Base-by-base conservation (phyloP, 2,329 filamentous ascomycete species). In the Claviceps quebecensis region DNA sequence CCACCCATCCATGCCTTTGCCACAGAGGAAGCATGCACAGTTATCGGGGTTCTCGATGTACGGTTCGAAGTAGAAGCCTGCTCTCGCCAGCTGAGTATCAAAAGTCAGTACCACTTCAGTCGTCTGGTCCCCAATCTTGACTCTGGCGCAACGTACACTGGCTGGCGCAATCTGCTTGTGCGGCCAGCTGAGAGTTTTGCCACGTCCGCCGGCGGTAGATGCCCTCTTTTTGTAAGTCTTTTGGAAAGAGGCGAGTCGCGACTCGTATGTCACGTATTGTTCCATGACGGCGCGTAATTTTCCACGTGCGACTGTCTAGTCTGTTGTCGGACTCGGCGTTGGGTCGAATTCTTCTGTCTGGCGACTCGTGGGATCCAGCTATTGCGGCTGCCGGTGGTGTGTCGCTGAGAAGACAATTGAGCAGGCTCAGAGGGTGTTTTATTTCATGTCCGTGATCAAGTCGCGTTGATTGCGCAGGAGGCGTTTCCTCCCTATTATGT, bases 31-130 rank as follows among this genome's bases (percentile, higher is more conserved):
- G 66, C 93, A 98, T 58, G 81, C 78, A 47, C 87, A 87, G 66
- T 97, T 97, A 66, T 98, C 93, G 39, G 83, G 83, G 61, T 82
- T 86, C 46, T 80, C 76, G 49, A 79, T 74, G 14, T 78, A 80
- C 2, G 93, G 91, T 54, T 83, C 79, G 69, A 87, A 97, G 69
- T 84, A 93, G 70, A 98, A 95, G 39, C 93, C 93, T 52, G 93
- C 91, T 62, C 80, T 81, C 4, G 93, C 91, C 60, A 98, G 83
- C 86, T 95, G 63, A 45, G 47, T 47, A 43, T 29, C 5, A 13
- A 36, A 5, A n/a, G 58, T 69, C 49, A 65, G 57, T 51, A 54
- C 40, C 54, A 41, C 9, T 38, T 45, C 39, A 19, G 16, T 16
- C 9, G 22, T 11, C 17, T 5, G 13, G 11, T 40, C 5, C 6